Evolutionary conservation across 306 rosid genomes (phyloP), one percentile per base, ranked within the genome.

Genomic region (Castanea mollissima): DNA sequence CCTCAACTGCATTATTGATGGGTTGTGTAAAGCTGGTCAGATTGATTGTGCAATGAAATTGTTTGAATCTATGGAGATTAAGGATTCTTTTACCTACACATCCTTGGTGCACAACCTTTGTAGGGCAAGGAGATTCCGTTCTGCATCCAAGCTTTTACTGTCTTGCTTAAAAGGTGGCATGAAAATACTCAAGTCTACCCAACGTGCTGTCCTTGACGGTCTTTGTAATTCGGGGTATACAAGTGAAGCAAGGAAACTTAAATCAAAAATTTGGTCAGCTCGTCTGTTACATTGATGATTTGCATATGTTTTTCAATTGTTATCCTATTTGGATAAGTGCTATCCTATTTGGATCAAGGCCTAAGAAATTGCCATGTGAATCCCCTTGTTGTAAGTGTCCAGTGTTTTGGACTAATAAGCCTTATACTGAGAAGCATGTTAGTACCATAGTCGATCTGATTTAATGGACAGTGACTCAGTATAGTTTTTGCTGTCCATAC

Each of bases 21-120:
- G 93, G 46, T 82, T 91, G 82, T 82, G 98, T 78, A 94, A 90
- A 88, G 86, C 91, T 31, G 97, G 97, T 77, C 87, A 82, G 7
- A 88, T 91, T 35, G 93, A 92, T 74, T 68, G 44, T 44, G 98
- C 97, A 11, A 60, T 92, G 78, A 84, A 76, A 76, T 75, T 92
- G 65, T 94, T 90, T 83, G 84, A 92, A 57, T 77, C 85, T 12
- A 92, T 90, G 97, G 90, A 89, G 86, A 85, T 71, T 44, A 91
- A 74, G 86, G 98, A 94, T 75, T 83, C 90, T 25, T 77, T 85
- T 78, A 87, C 95, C 2, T 90, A 88, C 74, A 85, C 90, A 69
- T 89, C 90, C 69, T 79, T 91, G 84, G 91, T 88, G 86, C 86
- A 87, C 80, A 89, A 87, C 85, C 98, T 94, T 87, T 94, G 97